phyloP scores from a whole-genome alignment of 169 alveolate species.

The Plasmodium knowlesi region DNA sequence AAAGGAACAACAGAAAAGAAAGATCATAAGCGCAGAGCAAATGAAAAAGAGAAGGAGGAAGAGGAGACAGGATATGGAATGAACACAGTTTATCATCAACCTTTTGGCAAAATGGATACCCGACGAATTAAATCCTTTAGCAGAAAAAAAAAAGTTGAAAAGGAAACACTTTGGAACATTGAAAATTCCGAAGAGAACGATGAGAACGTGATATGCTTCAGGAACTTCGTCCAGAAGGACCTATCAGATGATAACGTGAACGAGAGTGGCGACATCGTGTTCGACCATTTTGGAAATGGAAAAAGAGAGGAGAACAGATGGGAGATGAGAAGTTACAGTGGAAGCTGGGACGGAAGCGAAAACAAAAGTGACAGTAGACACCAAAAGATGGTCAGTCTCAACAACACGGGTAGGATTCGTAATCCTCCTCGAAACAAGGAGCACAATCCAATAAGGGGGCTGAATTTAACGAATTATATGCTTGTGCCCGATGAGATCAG shows the following conservation, averaged over 20 bases:
- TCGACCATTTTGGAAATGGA: constrained; percentile 23
- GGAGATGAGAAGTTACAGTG: background rate
- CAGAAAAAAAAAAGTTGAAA: constrained; percentile 1
- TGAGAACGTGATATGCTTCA: background rate
- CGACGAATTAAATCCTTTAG: background rate
- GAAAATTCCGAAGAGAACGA: background rate
- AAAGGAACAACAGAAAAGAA: constrained; percentile 12
- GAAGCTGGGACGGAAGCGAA: background rate
- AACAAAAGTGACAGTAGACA: background rate
- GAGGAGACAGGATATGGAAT: background rate
- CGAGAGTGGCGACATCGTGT: background rate
- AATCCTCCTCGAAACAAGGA: background rate
- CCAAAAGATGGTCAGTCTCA: background rate
- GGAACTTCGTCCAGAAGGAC: background rate
- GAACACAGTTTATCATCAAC: background rate
- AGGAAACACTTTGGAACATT: constrained; percentile 21
- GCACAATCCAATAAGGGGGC: constrained; percentile 41
- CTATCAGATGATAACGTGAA: constrained; percentile 21
- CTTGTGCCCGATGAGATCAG: constrained; percentile 72
- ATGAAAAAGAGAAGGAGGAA: constrained; percentile 15
- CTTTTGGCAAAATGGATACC: background rate
- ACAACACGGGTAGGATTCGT: background rate
- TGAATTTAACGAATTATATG: constrained; percentile 50
- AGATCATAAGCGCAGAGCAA: background rate
- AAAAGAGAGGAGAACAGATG: background rate